Evolutionary conservation across 768 basidiomycete genomes (phyloP).

Genomic region (Boletus reticulatus): DNA sequence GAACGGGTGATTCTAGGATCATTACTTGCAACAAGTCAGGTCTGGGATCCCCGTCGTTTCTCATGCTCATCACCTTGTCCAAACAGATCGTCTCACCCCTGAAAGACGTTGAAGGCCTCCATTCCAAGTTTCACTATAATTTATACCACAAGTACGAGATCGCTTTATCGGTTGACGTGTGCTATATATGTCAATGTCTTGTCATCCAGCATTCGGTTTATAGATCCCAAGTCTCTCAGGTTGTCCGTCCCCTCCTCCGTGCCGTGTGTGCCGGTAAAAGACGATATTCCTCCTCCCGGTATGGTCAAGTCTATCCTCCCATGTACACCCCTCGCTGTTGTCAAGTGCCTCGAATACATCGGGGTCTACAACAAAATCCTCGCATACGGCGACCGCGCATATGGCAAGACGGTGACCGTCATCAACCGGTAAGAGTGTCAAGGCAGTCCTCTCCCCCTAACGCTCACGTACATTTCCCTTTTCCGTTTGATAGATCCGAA

Average conservation of each 20-base stretch:
- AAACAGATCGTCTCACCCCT: slow-evolving; percentile 84
- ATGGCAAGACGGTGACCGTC: slow-evolving; percentile 89
- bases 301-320: slow-evolving; percentile 96
- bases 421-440: slow-evolving; percentile 72
- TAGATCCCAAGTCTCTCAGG: slow-evolving; percentile 71
- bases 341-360: slow-evolving; percentile 88
- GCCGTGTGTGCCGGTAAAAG: slow-evolving; percentile 34
- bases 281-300: slow-evolving; percentile 72
- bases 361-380: slow-evolving; percentile 93
- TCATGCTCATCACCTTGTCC: neutral
- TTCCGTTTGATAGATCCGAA: slow-evolving; percentile 64
- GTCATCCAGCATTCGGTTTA: slow-evolving; percentile 80
- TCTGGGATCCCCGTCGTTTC: neutral
- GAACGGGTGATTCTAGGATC: slow-evolving; percentile 55
- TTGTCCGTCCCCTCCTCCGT: slow-evolving; percentile 39
- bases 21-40: slow-evolving; percentile 90
- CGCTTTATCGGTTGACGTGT: neutral
- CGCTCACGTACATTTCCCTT: neutral
- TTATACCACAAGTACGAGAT: slow-evolving; percentile 84
- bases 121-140: slow-evolving; percentile 95
- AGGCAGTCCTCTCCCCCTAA: neutral
- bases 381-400: slow-evolving; percentile 92
- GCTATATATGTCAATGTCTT: neutral
- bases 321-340: slow-evolving; percentile 95
- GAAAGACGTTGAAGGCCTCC: slow-evolving; percentile 97